These are phyloP conservation scores for Westerdykella aurantiaca DNA, from an alignment of 2,329 filamentous ascomycete species.

Conservation along the genomic window DNA sequence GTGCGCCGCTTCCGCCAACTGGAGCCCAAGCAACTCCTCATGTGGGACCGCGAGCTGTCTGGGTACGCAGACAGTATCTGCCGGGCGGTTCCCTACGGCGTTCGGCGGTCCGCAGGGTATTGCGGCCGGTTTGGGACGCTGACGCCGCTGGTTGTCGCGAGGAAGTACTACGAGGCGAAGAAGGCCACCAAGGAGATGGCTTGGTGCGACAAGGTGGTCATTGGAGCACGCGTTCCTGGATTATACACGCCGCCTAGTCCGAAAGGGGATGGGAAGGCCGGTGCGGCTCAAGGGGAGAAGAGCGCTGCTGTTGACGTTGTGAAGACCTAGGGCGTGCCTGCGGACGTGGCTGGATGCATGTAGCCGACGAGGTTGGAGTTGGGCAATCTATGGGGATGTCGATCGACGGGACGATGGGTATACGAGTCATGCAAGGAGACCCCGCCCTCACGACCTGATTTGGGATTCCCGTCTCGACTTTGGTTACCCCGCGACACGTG, in stretches of 20 bases:
- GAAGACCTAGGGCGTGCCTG: background rate
- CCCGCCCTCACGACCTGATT: background rate
- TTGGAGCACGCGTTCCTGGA: slow-evolving; percentile 25
- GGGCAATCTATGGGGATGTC: no score
- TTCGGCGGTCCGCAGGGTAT: slow-evolving; percentile 24
- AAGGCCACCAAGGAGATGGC: slow-evolving; percentile 18
- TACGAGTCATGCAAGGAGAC: background rate
- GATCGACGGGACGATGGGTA: no score
- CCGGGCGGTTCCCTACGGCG: slow-evolving; percentile 28
- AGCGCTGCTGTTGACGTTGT: no score
- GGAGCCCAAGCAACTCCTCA: slow-evolving; percentile 23
- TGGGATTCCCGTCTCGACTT: background rate
- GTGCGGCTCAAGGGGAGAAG: no score
- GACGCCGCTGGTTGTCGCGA: slow-evolving; percentile 31
- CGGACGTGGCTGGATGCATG: background rate
- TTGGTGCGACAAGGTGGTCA: slow-evolving; percentile 30
- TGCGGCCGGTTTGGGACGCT: slow-evolving; percentile 29
- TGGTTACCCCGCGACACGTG: background rate
- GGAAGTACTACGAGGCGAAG: slow-evolving; percentile 31
- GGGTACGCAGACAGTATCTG: slow-evolving; percentile 30
- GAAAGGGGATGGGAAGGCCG: background rate
- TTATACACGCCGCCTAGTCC: slow-evolving; percentile 23
- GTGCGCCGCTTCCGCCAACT: slow-evolving; percentile 20
- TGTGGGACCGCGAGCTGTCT: slow-evolving; percentile 29
- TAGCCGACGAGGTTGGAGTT: background rate